Conservation (phyloP, 2,329 filamentous ascomycete species). For the Hortaea werneckii region DNA sequence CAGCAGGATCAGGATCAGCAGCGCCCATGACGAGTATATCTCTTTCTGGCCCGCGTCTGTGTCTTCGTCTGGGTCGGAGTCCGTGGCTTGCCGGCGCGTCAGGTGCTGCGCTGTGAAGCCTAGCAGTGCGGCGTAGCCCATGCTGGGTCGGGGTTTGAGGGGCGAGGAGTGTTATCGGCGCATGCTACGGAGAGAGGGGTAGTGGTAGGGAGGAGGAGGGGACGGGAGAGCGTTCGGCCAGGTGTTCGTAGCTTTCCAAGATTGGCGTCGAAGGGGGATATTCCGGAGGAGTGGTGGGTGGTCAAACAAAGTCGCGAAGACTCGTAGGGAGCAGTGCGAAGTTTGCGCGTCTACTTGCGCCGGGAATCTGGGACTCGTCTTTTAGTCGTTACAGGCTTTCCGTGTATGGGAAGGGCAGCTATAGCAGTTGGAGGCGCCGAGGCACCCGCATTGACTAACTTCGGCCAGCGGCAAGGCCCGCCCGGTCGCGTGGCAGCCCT, state of each 20-base stretch:
- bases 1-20: slow-evolving; percentile 92
- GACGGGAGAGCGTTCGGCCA: not conserved
- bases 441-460: no score
- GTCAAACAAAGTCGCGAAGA: no score
- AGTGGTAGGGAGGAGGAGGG: not conserved
- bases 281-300: no score
- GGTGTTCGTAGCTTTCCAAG: not conserved
- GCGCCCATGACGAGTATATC: slow-evolving; percentile 89
- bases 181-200: slow-evolving; percentile 10
- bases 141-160: slow-evolving; percentile 13
- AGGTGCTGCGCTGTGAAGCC: slow-evolving; percentile 11
- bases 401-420: no score
- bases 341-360: no score
- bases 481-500: no score
- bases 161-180: slow-evolving; percentile 10
- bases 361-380: no score
- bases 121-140: slow-evolving; percentile 16
- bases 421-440: no score
- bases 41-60: slow-evolving; percentile 84
- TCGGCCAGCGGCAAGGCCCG: no score
- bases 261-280: no score
- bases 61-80: slow-evolving; percentile 46
- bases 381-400: no score
- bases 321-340: no score
- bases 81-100: slow-evolving; percentile 34